Percentiles rank a stretch among this genome's conserved stretches.
Conservation (phyloP, 1,284 basidiomycete genomes). For the Microbotryum lychnidis-dioicae region DNA sequence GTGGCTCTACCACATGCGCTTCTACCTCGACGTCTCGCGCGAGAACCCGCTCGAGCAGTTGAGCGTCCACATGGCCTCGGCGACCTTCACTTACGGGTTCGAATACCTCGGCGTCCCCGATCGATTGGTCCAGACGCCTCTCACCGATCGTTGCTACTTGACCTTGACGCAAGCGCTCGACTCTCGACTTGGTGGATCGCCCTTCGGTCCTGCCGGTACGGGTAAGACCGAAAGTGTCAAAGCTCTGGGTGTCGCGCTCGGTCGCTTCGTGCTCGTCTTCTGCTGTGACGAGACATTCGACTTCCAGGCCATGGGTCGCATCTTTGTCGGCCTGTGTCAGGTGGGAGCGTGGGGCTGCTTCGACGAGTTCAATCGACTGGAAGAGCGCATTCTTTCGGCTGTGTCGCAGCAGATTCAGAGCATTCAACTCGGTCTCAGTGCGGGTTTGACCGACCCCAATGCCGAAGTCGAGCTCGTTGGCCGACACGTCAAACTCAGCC, state of each 20-base stretch:
- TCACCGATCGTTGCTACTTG: slow-evolving; percentile 95
- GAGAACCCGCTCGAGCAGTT: slow-evolving; percentile 68
- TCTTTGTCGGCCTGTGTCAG: slow-evolving; percentile 96
- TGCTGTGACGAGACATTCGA: slow-evolving; percentile 99
- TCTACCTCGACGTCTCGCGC: slow-evolving; percentile 68
- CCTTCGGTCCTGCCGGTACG: slow-evolving; percentile 97
- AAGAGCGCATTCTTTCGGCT: slow-evolving; percentile 94
- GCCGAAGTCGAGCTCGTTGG: slow-evolving; percentile 94
- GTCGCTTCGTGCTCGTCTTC: slow-evolving; percentile 95
- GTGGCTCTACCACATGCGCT: slow-evolving; percentile 99
- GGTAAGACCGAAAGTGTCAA: slow-evolving; percentile 99
- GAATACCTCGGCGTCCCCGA: slow-evolving; percentile 97
- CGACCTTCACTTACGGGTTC: slow-evolving; percentile 93
- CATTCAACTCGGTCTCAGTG: slow-evolving; percentile 88
- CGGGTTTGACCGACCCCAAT: slow-evolving; percentile 68
- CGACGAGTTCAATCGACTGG: slow-evolving; percentile 78
- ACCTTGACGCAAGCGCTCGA: slow-evolving; percentile 93
- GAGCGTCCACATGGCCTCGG: slow-evolving; percentile 75
- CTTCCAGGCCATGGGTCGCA: slow-evolving; percentile 99
- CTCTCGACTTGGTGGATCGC: slow-evolving; percentile 89
- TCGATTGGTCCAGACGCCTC: slow-evolving; percentile 91
- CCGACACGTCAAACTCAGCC: slow-evolving; percentile 84
- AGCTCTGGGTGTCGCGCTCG: slow-evolving; percentile 92
- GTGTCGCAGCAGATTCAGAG: slow-evolving; percentile 99
- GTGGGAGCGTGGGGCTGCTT: slow-evolving; percentile 99